phyloP scores from a whole-genome alignment of 306 rosid genomes.

The Geum urbanum region DNA sequence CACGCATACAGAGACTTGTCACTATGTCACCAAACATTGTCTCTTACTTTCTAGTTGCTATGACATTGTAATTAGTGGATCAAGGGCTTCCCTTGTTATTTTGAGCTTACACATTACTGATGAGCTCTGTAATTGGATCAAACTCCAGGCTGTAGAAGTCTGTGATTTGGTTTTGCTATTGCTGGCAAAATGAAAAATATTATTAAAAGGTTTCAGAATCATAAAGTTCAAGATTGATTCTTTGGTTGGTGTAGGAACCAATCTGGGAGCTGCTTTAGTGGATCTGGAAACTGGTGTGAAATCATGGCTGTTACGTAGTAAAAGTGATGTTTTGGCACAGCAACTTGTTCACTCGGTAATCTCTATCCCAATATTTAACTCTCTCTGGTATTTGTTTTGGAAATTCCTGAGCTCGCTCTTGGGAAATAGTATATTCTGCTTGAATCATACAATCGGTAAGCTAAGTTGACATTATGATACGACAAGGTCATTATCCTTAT shows the following conservation, averaged over 20 bases:
- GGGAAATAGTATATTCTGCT: not conserved
- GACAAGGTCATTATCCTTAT: not conserved
- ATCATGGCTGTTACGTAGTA: conserved; percentile 67
- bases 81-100: not conserved
- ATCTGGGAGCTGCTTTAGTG: conserved; percentile 68
- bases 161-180: not conserved
- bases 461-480: not conserved
- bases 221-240: not conserved
- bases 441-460: not conserved
- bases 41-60: not conserved
- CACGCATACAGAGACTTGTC: not conserved
- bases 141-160: not conserved
- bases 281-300: conserved; percentile 59
- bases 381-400: not conserved
- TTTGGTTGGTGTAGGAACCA: conserved; percentile 52
- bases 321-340: conserved; percentile 86
- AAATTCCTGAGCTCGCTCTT: not conserved
- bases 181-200: not conserved
- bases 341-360: conserved; percentile 72
- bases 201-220: not conserved
- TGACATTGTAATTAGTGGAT: not conserved
- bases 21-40: not conserved
- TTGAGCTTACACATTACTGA: not conserved
- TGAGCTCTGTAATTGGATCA: not conserved
- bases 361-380: not conserved